Conservation (phyloP, 177 flowering plant species). For the Tripterygium wilfordii region DNA sequence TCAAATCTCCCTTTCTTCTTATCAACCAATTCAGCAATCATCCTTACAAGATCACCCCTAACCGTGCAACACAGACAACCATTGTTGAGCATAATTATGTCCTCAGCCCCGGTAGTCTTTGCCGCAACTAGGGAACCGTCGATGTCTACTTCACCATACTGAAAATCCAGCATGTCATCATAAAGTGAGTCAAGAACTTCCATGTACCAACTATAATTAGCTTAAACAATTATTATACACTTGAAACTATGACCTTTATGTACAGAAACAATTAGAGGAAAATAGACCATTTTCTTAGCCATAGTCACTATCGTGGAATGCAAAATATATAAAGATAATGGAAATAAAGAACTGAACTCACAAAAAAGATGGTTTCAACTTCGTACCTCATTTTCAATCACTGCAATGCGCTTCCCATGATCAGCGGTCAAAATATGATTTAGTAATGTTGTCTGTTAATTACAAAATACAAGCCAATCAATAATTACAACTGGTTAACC, state of each 20-base stretch:
- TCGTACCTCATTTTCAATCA: slow-evolving; percentile 94
- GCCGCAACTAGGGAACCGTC: slow-evolving; percentile 96
- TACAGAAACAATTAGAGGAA: too few relatives aligned
- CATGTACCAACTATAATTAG: too few relatives aligned
- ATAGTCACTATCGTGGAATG: too few relatives aligned
- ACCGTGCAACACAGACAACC: slow-evolving; percentile 98
- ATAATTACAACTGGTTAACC: not conserved
- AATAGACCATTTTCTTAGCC: too few relatives aligned
- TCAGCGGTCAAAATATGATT: slow-evolving; percentile 92
- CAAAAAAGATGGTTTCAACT: slow-evolving; percentile 2
- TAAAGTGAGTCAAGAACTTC: too few relatives aligned
- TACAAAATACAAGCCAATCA: slow-evolving; percentile 1
- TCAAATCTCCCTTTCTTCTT: slow-evolving; percentile 48
- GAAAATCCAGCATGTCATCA: too few relatives aligned
- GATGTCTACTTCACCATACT: too few relatives aligned
- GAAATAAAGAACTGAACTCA: too few relatives aligned
- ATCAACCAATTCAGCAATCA: slow-evolving; percentile 75
- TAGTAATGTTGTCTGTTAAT: slow-evolving; percentile 78
- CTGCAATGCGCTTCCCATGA: slow-evolving; percentile 96
- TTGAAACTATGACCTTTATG: too few relatives aligned
- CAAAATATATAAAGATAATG: too few relatives aligned
- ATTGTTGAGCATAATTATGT: slow-evolving; percentile 92
- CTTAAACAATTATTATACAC: too few relatives aligned
- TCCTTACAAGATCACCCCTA: slow-evolving; percentile 94
- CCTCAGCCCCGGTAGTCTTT: slow-evolving; percentile 88